Evolutionary conservation across 805 yeast genomes (phyloP).

Genomic region (Wickerhamiella alocasiicola): DNA sequence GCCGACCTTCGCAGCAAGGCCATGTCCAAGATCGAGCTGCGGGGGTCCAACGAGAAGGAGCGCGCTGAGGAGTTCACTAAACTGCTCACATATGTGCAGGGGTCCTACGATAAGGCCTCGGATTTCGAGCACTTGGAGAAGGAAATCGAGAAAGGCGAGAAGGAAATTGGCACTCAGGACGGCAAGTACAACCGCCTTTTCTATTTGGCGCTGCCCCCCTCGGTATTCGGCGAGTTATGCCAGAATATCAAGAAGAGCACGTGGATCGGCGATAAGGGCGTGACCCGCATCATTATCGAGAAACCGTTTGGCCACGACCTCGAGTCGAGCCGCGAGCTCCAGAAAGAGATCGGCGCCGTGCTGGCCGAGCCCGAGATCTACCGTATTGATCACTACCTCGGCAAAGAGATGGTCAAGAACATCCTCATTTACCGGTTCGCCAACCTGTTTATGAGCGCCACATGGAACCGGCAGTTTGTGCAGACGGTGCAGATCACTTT

Average conservation of each 20-base stretch:
- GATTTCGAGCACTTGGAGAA: conserved; percentile 53
- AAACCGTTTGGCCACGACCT: conserved; percentile 96
- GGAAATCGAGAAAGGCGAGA: conserved; percentile 50
- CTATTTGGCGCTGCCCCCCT: conserved; percentile 91
- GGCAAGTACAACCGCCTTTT: conserved; percentile 61
- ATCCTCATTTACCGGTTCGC: conserved; percentile 81
- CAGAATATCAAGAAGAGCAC: conserved; percentile 53
- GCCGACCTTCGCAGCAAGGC: conserved; percentile 61
- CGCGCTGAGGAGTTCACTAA: conserved; percentile 49
- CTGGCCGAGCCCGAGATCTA: conserved; percentile 84
- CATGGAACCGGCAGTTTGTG: conserved; percentile 76
- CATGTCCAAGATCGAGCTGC: conserved; percentile 44
- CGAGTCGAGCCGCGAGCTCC: conserved; percentile 63
- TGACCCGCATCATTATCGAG: conserved; percentile 77
- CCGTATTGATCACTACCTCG: conserved; percentile 95
- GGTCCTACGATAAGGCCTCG: conserved; percentile 67
- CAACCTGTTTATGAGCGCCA: conserved; percentile 73
- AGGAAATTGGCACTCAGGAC: conserved; percentile 19
- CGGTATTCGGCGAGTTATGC: conserved; percentile 74
- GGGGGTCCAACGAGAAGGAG: conserved; percentile 32
- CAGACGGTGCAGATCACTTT: conserved; percentile 76
- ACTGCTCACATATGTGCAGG: conserved; percentile 56
- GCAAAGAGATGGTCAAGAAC: conserved; percentile 97
- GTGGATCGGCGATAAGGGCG: conserved; percentile 52
- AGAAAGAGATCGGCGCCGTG: conserved; percentile 64